These are phyloP conservation scores for Bonia amplexicaulis DNA, from an alignment of 176 grass and related monocot genomes.

Conservation along the genomic window DNA sequence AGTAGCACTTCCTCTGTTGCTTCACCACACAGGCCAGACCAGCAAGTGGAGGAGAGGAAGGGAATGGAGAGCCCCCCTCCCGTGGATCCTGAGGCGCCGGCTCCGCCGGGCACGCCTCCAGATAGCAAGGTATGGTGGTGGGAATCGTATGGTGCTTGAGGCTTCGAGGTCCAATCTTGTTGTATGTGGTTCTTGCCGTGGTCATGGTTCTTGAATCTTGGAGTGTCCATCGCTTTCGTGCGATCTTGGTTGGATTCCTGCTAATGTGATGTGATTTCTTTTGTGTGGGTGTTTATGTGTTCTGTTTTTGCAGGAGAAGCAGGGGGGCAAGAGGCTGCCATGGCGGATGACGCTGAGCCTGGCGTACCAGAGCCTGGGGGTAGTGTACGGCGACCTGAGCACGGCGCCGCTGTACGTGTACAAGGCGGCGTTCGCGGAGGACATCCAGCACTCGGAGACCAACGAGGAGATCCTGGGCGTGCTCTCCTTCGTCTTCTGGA, in stretches of 20 bases:
- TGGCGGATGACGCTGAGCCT: slow-evolving; percentile 84
- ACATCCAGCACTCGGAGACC: slow-evolving; percentile 95
- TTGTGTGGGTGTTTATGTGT: not conserved
- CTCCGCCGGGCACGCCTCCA: slow-evolving; percentile 14
- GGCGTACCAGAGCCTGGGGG: slow-evolving; percentile 90
- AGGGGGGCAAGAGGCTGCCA: slow-evolving; percentile 25
- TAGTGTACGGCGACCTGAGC: slow-evolving; percentile 95
- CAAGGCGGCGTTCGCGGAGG: slow-evolving; percentile 95
- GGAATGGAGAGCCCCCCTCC: slow-evolving; percentile 45
- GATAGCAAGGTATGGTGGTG: slow-evolving; percentile 26
- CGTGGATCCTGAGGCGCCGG: slow-evolving; percentile 44
- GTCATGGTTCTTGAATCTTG: slow-evolving; percentile 18
- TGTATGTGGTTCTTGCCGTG: not conserved
- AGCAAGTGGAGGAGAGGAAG: not conserved
- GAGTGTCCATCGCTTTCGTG: slow-evolving; percentile 1
- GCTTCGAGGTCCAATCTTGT: not conserved
- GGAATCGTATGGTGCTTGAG: not conserved
- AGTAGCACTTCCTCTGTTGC: not conserved
- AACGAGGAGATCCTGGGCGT: slow-evolving; percentile 98
- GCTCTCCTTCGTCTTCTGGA: slow-evolving; percentile 99
- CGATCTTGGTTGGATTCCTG: slow-evolving; percentile 6
- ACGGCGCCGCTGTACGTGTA: slow-evolving; percentile 95
- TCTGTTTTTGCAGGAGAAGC: not conserved
- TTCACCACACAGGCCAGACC: not conserved
- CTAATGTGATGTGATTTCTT: not conserved